A percentile compares a stretch with the other conserved stretches of the same genome.
phyloP scores from a whole-genome alignment of 805 yeast genomes.

The Schwanniomyces vanrijiae region DNA sequence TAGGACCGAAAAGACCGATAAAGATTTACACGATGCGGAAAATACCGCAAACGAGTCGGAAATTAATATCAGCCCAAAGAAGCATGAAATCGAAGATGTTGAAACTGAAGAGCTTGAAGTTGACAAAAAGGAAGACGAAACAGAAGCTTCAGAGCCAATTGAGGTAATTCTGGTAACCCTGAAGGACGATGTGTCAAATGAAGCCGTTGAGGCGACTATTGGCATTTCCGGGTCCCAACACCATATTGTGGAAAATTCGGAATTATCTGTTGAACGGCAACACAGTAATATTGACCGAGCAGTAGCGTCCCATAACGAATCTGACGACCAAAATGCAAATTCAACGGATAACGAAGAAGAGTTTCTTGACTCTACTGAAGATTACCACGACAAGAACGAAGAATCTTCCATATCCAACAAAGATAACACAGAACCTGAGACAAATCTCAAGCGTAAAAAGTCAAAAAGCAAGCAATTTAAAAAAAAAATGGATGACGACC shows the following conservation, averaged over 20 bases:
- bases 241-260: background rate
- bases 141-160: background rate
- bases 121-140: too few species aligned
- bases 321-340: background rate
- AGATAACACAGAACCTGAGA: background rate
- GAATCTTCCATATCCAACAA: background rate
- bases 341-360: slow-evolving; percentile 11
- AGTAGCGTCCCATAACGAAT: background rate
- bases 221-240: background rate
- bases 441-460: slow-evolving; percentile 20
- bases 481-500: slow-evolving; percentile 29
- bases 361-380: slow-evolving; percentile 19
- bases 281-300: background rate
- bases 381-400: slow-evolving; percentile 1
- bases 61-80: too few species aligned
- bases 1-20: background rate
- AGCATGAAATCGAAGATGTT: too few species aligned
- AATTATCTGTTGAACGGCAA: background rate
- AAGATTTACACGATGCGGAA: too few species aligned
- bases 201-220: background rate
- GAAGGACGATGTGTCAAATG: background rate
- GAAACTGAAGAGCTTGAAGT: too few species aligned
- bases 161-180: background rate
- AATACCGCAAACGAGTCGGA: too few species aligned
- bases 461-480: slow-evolving; percentile 36